A percentile compares a stretch with the other conserved stretches of the same genome.
Evolutionary conservation across 257 asterid genomes (phyloP).

Genomic region (Phtheirospermum japonicum): DNA sequence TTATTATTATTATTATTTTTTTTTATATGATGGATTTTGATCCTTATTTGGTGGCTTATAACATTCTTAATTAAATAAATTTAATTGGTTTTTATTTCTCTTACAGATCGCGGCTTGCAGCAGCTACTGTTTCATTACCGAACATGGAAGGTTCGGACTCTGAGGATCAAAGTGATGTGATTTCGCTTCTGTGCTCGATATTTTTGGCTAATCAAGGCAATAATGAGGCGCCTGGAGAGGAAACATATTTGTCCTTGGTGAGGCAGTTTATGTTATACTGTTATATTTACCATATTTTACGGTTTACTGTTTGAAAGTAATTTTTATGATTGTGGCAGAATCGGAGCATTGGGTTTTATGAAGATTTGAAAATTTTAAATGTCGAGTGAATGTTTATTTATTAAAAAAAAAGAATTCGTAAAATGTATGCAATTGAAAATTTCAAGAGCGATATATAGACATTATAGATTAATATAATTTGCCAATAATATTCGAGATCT

Average conservation of each 20-base stretch:
- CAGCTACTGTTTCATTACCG: conserved; percentile 53
- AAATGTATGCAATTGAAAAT: background rate
- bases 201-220: conserved; percentile 76
- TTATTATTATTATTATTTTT: background rate
- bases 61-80: background rate
- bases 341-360: too few relatives aligned
- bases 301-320: background rate
- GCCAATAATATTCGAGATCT: background rate
- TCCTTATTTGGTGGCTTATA: background rate
- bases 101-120: conserved; percentile 63
- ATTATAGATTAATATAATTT: background rate
- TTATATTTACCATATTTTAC: background rate
- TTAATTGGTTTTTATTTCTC: background rate
- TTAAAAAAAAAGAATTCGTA: background rate
- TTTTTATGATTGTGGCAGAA: background rate
- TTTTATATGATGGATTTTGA: background rate
- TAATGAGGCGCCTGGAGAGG: conserved; percentile 65
- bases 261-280: conserved; percentile 25
- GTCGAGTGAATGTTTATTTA: too few relatives aligned
- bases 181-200: conserved; percentile 69
- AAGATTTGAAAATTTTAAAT: too few relatives aligned
- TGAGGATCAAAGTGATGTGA: conserved; percentile 42
- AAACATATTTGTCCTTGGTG: conserved; percentile 52
- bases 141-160: conserved; percentile 35
- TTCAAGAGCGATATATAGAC: background rate